These are phyloP conservation scores for Puccinia polysora DNA, from an alignment of 1,284 basidiomycete genomes.

Conservation along the genomic window DNA sequence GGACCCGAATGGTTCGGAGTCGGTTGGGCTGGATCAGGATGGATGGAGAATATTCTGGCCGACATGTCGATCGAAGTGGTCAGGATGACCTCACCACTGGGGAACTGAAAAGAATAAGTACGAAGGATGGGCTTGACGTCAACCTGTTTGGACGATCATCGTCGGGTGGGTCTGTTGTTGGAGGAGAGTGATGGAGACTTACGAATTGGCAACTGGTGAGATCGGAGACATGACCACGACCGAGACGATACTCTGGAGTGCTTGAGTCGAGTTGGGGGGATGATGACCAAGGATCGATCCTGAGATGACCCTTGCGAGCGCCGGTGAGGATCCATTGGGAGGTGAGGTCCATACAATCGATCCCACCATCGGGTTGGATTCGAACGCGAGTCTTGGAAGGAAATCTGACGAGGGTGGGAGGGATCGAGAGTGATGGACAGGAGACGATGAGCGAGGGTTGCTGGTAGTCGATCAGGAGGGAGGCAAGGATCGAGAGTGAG, in stretches of 20 bases:
- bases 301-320: not conserved
- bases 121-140: not conserved
- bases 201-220: slow-evolving; percentile 32
- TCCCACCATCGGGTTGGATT: not conserved
- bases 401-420: slow-evolving; percentile 22
- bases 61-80: slow-evolving; percentile 33
- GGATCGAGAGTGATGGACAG: slow-evolving; percentile 14
- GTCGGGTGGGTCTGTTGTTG: not conserved
- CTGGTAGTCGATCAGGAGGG: not conserved
- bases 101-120: not conserved
- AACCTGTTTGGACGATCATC: not conserved
- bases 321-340: slow-evolving; percentile 11
- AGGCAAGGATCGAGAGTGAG: not conserved
- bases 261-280: not conserved
- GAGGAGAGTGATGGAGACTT: not conserved
- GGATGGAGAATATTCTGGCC: slow-evolving; percentile 8
- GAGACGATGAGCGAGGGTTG: slow-evolving; percentile 11
- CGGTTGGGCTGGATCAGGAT: not conserved
- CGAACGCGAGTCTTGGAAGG: not conserved
- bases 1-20: not conserved
- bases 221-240: slow-evolving; percentile 14
- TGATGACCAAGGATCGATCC: slow-evolving; percentile 8
- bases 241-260: not conserved
- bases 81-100: slow-evolving; percentile 10
- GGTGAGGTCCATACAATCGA: slow-evolving; percentile 26